phyloP scores from a whole-genome alignment of 2,329 filamentous ascomycete genomes.

The Myriosclerotinia curreyana region DNA sequence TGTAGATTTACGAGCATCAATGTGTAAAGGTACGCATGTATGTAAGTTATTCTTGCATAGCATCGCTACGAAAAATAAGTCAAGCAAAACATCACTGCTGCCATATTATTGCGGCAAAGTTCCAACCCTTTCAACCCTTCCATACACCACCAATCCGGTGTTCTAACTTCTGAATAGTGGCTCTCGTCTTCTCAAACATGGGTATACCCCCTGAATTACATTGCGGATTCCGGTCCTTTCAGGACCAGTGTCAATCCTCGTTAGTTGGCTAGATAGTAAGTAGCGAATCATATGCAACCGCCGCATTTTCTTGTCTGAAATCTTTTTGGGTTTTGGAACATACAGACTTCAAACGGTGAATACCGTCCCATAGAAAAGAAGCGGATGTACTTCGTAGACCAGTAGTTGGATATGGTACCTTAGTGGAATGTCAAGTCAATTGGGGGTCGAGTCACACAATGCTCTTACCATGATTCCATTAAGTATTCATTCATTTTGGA shows the following conservation, averaged over 20 bases:
- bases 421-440: not conserved
- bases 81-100: not conserved
- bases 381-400: no score
- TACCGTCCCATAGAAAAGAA: not conserved
- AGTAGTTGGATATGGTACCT: no score
- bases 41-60: constrained; percentile 3
- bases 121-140: no score
- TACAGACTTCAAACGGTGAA: not conserved
- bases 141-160: constrained; percentile 9
- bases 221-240: constrained; percentile 21
- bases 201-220: constrained; percentile 24
- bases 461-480: constrained; percentile 17
- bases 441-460: constrained; percentile 14
- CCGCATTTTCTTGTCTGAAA: constrained; percentile 15
- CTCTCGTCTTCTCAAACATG: constrained; percentile 25
- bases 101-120: no score
- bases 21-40: not conserved
- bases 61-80: not conserved
- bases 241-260: constrained; percentile 15
- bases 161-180: constrained; percentile 13
- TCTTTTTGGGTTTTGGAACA: constrained; percentile 1
- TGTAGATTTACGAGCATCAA: not conserved
- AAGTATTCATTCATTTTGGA: not conserved
- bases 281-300: constrained; percentile 23
- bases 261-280: constrained; percentile 24